Conservation (phyloP, 73 alveolate genomes). For the Uronychia setigera region DNA sequence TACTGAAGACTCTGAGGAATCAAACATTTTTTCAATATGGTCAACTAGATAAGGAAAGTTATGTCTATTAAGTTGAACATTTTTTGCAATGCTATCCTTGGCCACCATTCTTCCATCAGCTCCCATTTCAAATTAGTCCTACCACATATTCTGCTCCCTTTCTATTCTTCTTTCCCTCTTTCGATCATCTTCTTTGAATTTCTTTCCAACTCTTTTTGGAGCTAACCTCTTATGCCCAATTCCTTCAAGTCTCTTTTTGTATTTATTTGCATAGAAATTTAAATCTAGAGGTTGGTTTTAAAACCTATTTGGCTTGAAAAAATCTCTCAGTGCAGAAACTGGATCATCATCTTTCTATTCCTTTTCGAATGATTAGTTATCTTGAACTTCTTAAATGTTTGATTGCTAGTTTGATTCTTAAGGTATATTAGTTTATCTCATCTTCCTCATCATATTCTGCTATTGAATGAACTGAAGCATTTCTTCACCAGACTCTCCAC, state of each 20-base stretch:
- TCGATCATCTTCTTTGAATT: neutral
- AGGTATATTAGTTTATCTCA: neutral
- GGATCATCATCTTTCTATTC: neutral
- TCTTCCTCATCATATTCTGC: neutral
- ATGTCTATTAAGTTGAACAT: neutral
- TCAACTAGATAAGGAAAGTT: neutral
- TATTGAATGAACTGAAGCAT: no score
- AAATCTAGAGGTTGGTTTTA: neutral
- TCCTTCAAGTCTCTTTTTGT: neutral
- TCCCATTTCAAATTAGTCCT: no score
- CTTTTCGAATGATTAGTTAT: neutral
- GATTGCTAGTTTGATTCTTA: neutral
- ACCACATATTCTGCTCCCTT: no score
- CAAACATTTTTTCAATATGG: constrained; percentile 5
- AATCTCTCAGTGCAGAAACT: neutral
- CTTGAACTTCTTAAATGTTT: neutral
- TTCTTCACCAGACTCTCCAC: no score
- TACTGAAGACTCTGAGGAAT: neutral
- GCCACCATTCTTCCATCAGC: no score
- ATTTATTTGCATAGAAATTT: constrained; percentile 3
- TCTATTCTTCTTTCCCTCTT: no score
- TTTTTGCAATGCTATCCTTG: neutral
- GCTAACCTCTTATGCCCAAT: neutral
- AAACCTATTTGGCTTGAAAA: constrained; percentile 4
- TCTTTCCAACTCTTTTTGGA: neutral